Evolutionary conservation across 176 grass and related monocot genomes (phyloP).

Genomic region (Miscanthus lutarioriparius): DNA sequence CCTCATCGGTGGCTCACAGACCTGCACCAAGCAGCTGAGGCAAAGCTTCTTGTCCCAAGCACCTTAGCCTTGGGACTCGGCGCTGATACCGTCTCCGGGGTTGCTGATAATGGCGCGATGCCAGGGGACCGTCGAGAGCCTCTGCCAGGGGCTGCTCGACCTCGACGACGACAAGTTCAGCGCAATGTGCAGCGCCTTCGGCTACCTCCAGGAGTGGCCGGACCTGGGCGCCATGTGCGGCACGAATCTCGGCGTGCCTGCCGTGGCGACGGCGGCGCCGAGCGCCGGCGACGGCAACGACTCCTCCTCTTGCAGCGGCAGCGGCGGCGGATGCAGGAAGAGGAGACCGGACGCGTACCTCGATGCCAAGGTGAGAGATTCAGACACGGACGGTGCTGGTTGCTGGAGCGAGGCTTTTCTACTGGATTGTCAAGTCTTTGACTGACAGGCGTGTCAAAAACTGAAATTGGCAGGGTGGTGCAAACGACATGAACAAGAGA

Average conservation of each 20-base stretch:
- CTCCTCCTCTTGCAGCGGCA: conserved; percentile 20
- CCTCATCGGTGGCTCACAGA: neutral
- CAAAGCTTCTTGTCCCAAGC: neutral
- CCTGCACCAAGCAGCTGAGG: neutral
- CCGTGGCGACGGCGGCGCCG: neutral
- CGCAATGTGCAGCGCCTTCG: conserved; percentile 53
- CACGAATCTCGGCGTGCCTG: conserved; percentile 17
- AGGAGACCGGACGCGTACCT: conserved; percentile 46
- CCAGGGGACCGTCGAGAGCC: conserved; percentile 39
- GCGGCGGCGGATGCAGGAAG: conserved; percentile 43
- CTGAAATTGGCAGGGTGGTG: conserved; percentile 22
- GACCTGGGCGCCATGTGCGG: conserved; percentile 46
- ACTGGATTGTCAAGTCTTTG: neutral
- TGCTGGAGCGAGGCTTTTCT: neutral
- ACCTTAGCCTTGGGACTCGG: neutral
- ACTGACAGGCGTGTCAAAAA: conserved; percentile 7
- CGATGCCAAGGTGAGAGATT: conserved; percentile 58
- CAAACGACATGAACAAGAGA: conserved; percentile 27
- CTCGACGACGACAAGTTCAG: conserved; percentile 49
- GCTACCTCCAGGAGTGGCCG: conserved; percentile 60
- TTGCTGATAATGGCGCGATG: conserved; percentile 50
- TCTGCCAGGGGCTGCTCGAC: conserved; percentile 53
- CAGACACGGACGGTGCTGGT: too few relatives aligned
- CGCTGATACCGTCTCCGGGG: neutral
- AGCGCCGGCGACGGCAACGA: conserved; percentile 23